Conservation (phyloP, 2,329 filamentous ascomycete species). For the Corynespora cassiicola region DNA sequence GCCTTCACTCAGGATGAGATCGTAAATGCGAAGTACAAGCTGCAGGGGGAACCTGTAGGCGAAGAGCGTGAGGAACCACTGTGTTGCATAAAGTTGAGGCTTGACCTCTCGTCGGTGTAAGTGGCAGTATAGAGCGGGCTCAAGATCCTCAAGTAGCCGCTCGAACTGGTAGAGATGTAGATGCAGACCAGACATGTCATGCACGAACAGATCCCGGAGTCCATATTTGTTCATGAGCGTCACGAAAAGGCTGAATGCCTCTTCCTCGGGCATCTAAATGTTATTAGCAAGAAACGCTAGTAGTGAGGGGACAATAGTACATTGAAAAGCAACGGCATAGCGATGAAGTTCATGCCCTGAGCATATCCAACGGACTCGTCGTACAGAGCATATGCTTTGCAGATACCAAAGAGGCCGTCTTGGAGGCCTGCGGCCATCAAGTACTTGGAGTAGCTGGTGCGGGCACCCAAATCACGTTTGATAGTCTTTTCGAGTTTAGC, state of each 20-base stretch:
- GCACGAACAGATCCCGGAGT: slow-evolving; percentile 88
- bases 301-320: slow-evolving; percentile 56
- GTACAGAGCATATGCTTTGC: slow-evolving; percentile 95
- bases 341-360: slow-evolving; percentile 98
- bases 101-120: slow-evolving; percentile 86
- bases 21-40: slow-evolving; percentile 94
- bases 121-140: slow-evolving; percentile 94
- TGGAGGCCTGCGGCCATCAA: slow-evolving; percentile 89
- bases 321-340: slow-evolving; percentile 96
- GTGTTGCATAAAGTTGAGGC: slow-evolving; percentile 92
- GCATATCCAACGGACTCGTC: slow-evolving; percentile 96
- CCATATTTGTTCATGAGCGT: slow-evolving; percentile 97
- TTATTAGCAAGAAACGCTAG: slow-evolving; percentile 28
- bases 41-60: slow-evolving; percentile 97
- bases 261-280: slow-evolving; percentile 87
- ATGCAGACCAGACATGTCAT: slow-evolving; percentile 96
- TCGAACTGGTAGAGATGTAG: slow-evolving; percentile 95
- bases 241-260: slow-evolving; percentile 92
- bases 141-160: slow-evolving; percentile 87
- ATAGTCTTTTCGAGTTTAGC: slow-evolving; percentile 91
- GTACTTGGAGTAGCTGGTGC: slow-evolving; percentile 97
- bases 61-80: slow-evolving; percentile 99
- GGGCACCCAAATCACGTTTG: slow-evolving; percentile 84
- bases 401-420: slow-evolving; percentile 92
- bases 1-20: slow-evolving; percentile 91